Conservation (phyloP, 495 filamentous ascomycete species). For the Cladorrhinum samala region DNA sequence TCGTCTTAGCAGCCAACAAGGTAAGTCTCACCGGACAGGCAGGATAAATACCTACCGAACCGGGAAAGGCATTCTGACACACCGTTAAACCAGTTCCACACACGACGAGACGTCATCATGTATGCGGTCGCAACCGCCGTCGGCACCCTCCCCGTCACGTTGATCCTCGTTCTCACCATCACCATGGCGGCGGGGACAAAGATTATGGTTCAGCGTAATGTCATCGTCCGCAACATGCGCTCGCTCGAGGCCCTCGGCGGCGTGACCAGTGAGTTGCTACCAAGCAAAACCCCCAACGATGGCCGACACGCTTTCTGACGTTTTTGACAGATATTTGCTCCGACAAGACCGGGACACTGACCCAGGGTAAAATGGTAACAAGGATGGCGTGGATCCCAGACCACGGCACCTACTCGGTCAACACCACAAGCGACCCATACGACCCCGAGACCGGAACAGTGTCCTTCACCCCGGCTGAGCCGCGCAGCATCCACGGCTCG, state of each 20-base stretch:
- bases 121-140: slow-evolving; percentile 74
- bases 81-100: slow-evolving; percentile 54
- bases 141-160: slow-evolving; percentile 62
- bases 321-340: slow-evolving; percentile 86
- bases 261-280: no score
- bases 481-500: neutral
- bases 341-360: slow-evolving; percentile 84
- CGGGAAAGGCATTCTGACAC: neutral
- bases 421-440: slow-evolving; percentile 24
- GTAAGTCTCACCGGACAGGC: neutral
- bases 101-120: slow-evolving; percentile 68
- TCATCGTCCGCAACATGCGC: slow-evolving; percentile 65
- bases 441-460: slow-evolving; percentile 25
- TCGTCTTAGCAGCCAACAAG: slow-evolving; percentile 2
- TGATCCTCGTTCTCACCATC: slow-evolving; percentile 65
- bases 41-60: no score
- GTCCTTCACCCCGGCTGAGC: slow-evolving; percentile 2
- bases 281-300: no score
- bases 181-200: slow-evolving; percentile 78
- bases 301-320: no score
- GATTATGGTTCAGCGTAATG: slow-evolving; percentile 67
- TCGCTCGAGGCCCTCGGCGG: slow-evolving; percentile 77
- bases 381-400: slow-evolving; percentile 45
- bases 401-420: neutral
- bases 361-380: slow-evolving; percentile 68